phyloP scores from a whole-genome alignment of 805 yeast species.

The Yamadazyma takamatsuzukensis region DNA sequence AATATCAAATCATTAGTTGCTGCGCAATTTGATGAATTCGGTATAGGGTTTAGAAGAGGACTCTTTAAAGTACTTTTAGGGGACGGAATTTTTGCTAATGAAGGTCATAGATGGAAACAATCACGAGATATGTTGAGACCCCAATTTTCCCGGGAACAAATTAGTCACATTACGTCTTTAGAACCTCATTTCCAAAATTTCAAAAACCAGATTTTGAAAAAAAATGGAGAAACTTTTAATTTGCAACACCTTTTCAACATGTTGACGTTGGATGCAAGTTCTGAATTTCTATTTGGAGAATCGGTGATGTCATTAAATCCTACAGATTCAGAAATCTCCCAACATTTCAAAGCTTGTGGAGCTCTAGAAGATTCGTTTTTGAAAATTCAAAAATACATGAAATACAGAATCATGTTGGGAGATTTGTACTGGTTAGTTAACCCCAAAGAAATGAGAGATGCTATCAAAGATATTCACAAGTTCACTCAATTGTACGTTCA shows the following conservation, averaged over 20 bases:
- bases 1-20: conserved; percentile 30
- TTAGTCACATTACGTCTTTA: conserved; percentile 24
- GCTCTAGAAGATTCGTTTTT: conserved; percentile 32
- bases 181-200: conserved; percentile 24
- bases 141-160: conserved; percentile 31
- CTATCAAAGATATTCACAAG: conserved; percentile 24
- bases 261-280: conserved; percentile 33
- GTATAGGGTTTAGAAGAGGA: conserved; percentile 23
- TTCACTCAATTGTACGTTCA: conserved; percentile 26
- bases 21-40: conserved; percentile 31
- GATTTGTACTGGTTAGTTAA: conserved; percentile 21
- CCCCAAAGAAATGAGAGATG: conserved; percentile 25
- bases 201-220: conserved; percentile 13
- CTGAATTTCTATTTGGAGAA: conserved; percentile 37
- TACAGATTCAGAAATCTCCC: conserved; percentile 15
- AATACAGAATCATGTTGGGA: conserved; percentile 23
- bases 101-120: conserved; percentile 32
- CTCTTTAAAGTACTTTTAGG: conserved; percentile 26
- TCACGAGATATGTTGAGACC: conserved; percentile 33
- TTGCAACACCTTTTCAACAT: conserved; percentile 28
- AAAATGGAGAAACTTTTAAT: conserved; percentile 20
- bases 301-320: conserved; percentile 22
- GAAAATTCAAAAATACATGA: conserved; percentile 21
- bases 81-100: conserved; percentile 32
- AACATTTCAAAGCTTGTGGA: conserved; percentile 20